Percentiles rank a stretch among this genome's conserved stretches.
Evolutionary conservation across 176 grass and related monocot species (phyloP).

Genomic region (Tillandsia leiboldiana): DNA sequence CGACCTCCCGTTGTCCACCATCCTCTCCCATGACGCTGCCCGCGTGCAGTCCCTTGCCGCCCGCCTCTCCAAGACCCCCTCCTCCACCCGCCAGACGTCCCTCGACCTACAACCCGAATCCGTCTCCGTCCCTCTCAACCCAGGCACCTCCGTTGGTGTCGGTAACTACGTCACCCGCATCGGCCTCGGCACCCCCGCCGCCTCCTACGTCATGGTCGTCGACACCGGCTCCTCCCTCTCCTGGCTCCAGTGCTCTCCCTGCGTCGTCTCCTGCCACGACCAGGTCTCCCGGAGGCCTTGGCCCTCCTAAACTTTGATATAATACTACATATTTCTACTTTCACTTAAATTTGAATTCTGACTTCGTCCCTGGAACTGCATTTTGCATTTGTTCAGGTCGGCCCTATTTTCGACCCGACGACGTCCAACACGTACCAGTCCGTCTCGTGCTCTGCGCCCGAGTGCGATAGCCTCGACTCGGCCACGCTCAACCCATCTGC

Average conservation of each 20-base stretch:
- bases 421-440: constrained; percentile 39
- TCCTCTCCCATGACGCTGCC: constrained; percentile 50
- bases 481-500: constrained; percentile 55
- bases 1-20: constrained; percentile 43
- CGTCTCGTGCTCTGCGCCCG: constrained; percentile 38
- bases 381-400: constrained; percentile 22
- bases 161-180: constrained; percentile 76
- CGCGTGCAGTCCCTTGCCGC: constrained; percentile 40
- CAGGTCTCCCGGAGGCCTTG: constrained; percentile 6
- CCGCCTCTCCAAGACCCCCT: constrained; percentile 28
- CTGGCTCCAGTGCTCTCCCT: constrained; percentile 84
- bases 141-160: constrained; percentile 55
- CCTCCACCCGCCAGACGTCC: constrained; percentile 27
- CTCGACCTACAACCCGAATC: constrained; percentile 9
- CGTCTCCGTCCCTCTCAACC: constrained; percentile 35
- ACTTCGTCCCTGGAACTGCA: background rate
- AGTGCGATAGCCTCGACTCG: constrained; percentile 39
- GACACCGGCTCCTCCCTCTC: constrained; percentile 79
- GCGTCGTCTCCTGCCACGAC: constrained; percentile 60
- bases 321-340: too few species aligned
- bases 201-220: constrained; percentile 62
- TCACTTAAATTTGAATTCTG: background rate
- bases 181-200: constrained; percentile 52
- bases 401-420: constrained; percentile 37
- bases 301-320: too few species aligned